Evolutionary conservation across 2,329 filamentous ascomycete genomes (phyloP), one percentile per base, ranked within the genome.

Genomic region (Phaeosphaeriaceae sp.): DNA sequence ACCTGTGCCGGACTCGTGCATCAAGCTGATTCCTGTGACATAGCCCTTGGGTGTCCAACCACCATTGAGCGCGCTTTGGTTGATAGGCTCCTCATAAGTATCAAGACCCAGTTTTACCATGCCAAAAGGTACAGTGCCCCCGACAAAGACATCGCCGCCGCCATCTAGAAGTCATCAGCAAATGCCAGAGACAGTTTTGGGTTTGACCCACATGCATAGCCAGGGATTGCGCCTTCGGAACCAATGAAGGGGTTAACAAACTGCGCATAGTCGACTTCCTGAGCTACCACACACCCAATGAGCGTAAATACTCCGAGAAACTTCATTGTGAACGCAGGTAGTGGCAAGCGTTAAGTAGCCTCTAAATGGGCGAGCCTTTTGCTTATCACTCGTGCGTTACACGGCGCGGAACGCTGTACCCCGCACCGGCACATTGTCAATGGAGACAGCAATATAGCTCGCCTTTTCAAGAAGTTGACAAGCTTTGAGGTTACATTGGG

Each of bases 171-270:
- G 16, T 3, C 49, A 47, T 59, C 11, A 60, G 52, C 17, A 28
- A 28, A 9, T n/a, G 2, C 6, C 4, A 6, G 13, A 7, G 26
- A 17, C 12, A 29, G 9, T 23, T 8, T 12, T 20, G 26, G 15
- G 16, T 7, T 38, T 17, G n/a, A 41, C 57, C 40, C 56, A 63
- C 64, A 72, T 17, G 68, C 66, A 38, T 70, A 70, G 3, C 77
- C 76, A 3, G 74, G 57, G 28, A 72, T 74, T 0, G 75, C 74
- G 6, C 77, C 77, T 54, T 79, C 77, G 1, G 76, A 76, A 6
- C 77, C 78, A 16, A 80, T 79, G 36, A 80, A 74, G 1, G 75
- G 70, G 48, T 80, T 78, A 7, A 79, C 78, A 26, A 63, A 73
- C 42, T 68, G 63, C 20, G 68, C 42, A 38, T 67, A 71, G 23